phyloP scores from a whole-genome alignment of 208 protist genomes.

The Crithidia thermophila region DNA sequence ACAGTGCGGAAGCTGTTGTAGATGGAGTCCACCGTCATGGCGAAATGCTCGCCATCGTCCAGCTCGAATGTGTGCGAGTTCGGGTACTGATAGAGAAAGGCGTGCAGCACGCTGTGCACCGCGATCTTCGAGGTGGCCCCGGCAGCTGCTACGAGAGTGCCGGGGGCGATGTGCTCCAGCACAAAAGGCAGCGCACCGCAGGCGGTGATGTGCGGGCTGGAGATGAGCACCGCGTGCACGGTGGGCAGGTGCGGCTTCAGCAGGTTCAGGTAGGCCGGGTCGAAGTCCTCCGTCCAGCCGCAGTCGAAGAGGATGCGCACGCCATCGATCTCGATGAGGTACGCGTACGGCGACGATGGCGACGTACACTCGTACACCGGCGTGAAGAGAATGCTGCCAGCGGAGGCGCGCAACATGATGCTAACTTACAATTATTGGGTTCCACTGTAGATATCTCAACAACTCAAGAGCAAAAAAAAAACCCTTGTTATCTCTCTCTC shows the following conservation, averaged over 20 bases:
- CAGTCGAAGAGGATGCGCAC: slow-evolving; percentile 87
- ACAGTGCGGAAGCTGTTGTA: slow-evolving; percentile 86
- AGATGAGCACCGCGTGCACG: slow-evolving; percentile 82
- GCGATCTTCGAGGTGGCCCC: slow-evolving; percentile 79
- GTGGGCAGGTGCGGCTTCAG: slow-evolving; percentile 51
- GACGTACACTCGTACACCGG: slow-evolving; percentile 45
- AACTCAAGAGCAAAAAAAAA: background rate
- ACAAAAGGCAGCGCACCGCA: slow-evolving; percentile 90
- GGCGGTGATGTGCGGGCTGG: slow-evolving; percentile 68
- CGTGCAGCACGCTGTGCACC: slow-evolving; percentile 75
- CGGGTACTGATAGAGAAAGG: slow-evolving; percentile 81
- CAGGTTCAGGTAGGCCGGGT: slow-evolving; percentile 46
- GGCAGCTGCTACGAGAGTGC: slow-evolving; percentile 63
- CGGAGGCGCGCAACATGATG: slow-evolving; percentile 59
- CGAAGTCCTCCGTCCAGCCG: slow-evolving; percentile 80
- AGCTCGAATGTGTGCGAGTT: slow-evolving; percentile 56
- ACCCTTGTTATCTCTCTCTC: background rate
- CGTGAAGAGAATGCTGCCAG: slow-evolving; percentile 38
- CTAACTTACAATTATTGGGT: no score
- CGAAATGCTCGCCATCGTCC: slow-evolving; percentile 39
- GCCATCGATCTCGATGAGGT: slow-evolving; percentile 85
- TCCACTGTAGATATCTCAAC: no score
- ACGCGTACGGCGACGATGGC: slow-evolving; percentile 55
- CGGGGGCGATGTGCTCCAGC: slow-evolving; percentile 64
- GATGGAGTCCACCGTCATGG: slow-evolving; percentile 79